These are phyloP conservation scores for Camellia oleifera DNA, from an alignment of 179 eudicot species.

Conservation along the genomic window DNA sequence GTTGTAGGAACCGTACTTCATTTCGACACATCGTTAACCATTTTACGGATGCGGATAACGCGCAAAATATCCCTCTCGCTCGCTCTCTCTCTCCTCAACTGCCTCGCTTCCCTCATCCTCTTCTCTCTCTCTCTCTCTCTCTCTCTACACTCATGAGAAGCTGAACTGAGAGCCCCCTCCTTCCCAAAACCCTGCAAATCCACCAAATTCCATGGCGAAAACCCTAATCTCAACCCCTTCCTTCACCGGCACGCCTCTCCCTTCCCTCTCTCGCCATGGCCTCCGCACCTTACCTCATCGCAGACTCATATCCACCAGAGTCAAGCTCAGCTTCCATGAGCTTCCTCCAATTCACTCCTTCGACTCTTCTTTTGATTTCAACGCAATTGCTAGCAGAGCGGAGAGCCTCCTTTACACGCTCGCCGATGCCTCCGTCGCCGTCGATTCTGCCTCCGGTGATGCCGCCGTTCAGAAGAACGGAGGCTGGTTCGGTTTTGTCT, in stretches of 20 bases:
- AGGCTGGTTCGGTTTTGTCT: slow-evolving; percentile 94
- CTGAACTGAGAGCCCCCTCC: slow-evolving; percentile 4
- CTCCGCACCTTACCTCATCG: slow-evolving; percentile 26
- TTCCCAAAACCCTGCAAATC: background rate
- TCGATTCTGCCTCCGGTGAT: slow-evolving; percentile 29
- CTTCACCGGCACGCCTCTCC: slow-evolving; percentile 50
- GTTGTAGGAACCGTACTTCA: background rate
- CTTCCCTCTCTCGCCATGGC: slow-evolving; percentile 45
- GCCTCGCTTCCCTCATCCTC: slow-evolving; percentile 3
- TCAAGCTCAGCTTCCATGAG: slow-evolving; percentile 59
- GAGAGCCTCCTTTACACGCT: slow-evolving; percentile 74
- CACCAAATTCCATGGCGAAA: slow-evolving; percentile 49
- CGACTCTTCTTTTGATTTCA: slow-evolving; percentile 41
- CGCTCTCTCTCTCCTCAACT: background rate
- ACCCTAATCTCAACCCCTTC: slow-evolving; percentile 71
- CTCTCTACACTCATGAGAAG: slow-evolving; percentile 23
- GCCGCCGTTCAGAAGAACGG: slow-evolving; percentile 63
- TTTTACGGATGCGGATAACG: slow-evolving; percentile 25
- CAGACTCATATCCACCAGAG: slow-evolving; percentile 42
- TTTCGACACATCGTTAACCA: background rate
- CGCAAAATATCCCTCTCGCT: slow-evolving; percentile 3
- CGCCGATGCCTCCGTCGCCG: slow-evolving; percentile 82
- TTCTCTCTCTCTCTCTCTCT: background rate
- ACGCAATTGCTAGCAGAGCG: slow-evolving; percentile 39
- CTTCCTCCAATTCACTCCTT: slow-evolving; percentile 48